Evolutionary conservation across 1,284 basidiomycete species (phyloP).

Genomic region (Gomphus bonarii): DNA sequence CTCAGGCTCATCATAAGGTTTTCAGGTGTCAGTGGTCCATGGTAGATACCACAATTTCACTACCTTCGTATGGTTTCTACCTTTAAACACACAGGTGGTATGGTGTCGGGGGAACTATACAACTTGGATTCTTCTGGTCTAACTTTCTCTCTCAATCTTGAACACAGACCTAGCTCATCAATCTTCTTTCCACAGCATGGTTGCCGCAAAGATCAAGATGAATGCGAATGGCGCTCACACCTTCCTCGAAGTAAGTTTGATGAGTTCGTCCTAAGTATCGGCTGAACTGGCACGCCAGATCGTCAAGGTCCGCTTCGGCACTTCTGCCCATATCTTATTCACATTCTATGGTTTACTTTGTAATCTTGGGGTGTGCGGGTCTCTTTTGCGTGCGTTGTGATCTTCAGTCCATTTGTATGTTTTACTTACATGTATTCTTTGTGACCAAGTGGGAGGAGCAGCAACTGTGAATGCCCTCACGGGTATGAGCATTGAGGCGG

Average conservation of each 20-base stretch:
- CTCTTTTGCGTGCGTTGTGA: constrained; percentile 33
- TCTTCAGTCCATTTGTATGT: constrained; percentile 24
- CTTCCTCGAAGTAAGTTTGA: constrained; percentile 34
- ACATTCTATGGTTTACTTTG: constrained; percentile 72
- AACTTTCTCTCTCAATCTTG: neutral
- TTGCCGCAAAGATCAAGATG: constrained; percentile 65
- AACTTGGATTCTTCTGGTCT: constrained; percentile 5
- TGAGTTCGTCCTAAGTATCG: neutral
- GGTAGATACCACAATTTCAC: constrained; percentile 20
- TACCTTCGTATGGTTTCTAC: neutral
- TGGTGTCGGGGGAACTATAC: constrained; percentile 43
- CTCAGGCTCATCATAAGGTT: constrained; percentile 4
- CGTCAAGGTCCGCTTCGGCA: constrained; percentile 66
- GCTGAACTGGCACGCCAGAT: constrained; percentile 31
- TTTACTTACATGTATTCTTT: constrained; percentile 5
- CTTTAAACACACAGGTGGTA: constrained; percentile 31
- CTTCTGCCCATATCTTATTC: constrained; percentile 61
- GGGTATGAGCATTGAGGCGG: constrained; percentile 74
- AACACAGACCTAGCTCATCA: no score
- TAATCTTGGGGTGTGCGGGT: constrained; percentile 65
- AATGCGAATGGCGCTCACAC: constrained; percentile 54
- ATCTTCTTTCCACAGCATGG: constrained; percentile 32
- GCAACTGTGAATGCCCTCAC: constrained; percentile 75
- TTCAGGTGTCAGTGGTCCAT: constrained; percentile 36
- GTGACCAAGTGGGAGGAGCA: constrained; percentile 53